Base-by-base conservation (phyloP, 345 rosid genomes). In the Rhodamnia rubescens region DNA sequence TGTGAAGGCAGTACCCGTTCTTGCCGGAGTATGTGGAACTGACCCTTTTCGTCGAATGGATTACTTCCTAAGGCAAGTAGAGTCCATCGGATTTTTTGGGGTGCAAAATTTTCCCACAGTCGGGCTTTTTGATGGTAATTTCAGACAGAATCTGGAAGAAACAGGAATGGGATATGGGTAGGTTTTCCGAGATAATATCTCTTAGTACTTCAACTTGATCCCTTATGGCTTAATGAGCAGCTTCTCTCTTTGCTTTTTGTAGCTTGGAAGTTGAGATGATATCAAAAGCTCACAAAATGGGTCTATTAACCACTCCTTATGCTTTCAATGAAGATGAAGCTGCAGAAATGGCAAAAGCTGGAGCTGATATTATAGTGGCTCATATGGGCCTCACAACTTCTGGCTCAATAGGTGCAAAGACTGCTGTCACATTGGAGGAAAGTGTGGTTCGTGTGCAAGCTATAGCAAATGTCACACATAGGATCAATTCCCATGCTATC, bases 111-210 rank as follows among this genome's bases (percentile, higher is more conserved):
- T 97, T 89, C 99, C 98, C 50, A 97, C 99, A 56, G 98, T 97
- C 32, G 98, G 99, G 86, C 96, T 97, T 49, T 94, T 95, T 87
- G 99, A 97, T 82, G 99, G 99, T 58, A 97, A 94, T 87, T 97
- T 97, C 83, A 92, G 99, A 85, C 94, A 93, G 87, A 95, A 94
- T 94, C 94, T 97, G 81, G 99, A 97, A 90, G 99, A 95, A 91
- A 97, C 99, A 0, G 98, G 99, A 87, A 97, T 97, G 99, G 98
- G 99, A 92, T 95, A 95, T 88, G 90, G 91, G 99, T 97, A 93
- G 83, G 90, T 61, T 84, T 85, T 90, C 78, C 78, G 52, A 64
- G 57, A 27, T 74, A 57, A n/a, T 18, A 49, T 86, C 74, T 7
- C 54, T 84, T 75, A 15, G 44, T 59, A 50, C 56, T 84, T 42